phyloP scores from a whole-genome alignment of 768 basidiomycete genomes.

The Scleroderma citrinum region DNA sequence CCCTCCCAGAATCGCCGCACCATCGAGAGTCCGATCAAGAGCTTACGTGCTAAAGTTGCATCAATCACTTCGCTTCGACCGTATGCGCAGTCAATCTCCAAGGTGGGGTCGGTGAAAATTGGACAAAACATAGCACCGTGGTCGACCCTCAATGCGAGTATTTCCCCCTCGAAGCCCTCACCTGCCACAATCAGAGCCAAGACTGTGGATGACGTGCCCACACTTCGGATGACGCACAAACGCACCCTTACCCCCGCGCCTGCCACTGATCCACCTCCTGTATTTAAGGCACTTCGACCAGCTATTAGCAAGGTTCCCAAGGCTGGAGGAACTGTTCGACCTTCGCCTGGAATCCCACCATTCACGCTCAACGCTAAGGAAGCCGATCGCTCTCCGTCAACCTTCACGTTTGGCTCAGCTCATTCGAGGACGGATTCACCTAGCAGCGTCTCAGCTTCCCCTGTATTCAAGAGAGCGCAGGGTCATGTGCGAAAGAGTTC shows the following conservation, averaged over 20 bases:
- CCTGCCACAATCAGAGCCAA: conserved; percentile 13
- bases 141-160: conserved; percentile 38
- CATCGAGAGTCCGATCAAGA: conserved; percentile 34
- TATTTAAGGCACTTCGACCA: conserved; percentile 55
- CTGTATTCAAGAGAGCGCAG: conserved; percentile 31
- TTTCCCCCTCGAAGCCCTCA: conserved; percentile 34
- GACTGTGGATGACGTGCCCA: conserved; percentile 24
- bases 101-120: conserved; percentile 22
- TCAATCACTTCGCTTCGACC: conserved; percentile 47
- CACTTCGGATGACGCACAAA: conserved; percentile 35
- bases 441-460: conserved; percentile 20
- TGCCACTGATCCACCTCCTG: conserved; percentile 49
- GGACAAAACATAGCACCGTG: conserved; percentile 63
- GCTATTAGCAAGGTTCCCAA: conserved; percentile 29
- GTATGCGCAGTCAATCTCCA: conserved; percentile 35
- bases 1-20: conserved; percentile 24
- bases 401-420: conserved; percentile 33
- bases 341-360: conserved; percentile 22
- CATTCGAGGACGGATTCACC: conserved; percentile 27
- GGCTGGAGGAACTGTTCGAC: conserved; percentile 14
- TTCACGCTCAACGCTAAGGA: conserved; percentile 17
- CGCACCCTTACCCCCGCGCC: conserved; percentile 54
- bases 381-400: conserved; percentile 25
- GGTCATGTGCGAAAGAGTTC: conserved; percentile 20
- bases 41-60: conserved; percentile 30